Evolutionary conservation across 768 basidiomycete genomes (phyloP), one percentile per base, ranked within the genome.

Genomic region (Leucosporidium creatinivorum): DNA sequence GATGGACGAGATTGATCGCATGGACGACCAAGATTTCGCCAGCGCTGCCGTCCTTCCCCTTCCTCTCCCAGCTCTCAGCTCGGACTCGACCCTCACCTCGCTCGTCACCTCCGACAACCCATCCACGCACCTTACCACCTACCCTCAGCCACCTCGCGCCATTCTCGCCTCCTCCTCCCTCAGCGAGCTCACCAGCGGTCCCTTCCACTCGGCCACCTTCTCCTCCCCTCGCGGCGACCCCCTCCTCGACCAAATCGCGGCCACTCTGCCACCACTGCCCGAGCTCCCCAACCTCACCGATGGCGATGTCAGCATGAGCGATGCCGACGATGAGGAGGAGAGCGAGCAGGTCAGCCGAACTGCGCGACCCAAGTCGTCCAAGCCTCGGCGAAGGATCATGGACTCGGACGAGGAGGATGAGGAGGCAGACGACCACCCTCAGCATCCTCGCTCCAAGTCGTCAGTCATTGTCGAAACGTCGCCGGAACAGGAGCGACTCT

Each of bases 381-480:
- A 54, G 52, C 25, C 25, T 26, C 23, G 26, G 15, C 52, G 52
- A 26, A 25, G 52, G 26, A 21, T 70, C 21, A 23, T 28, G 30
- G 69, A 70, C 33, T 70, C 69, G 19, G 66, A 70, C 2, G 66
- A 67, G 23, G 69, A 70, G 26, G 64, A 69, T 0, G 61, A 33
- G 6, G 59, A 63, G 18, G 63, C 23, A 3, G 36, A 12, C 25
- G 52, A 23, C 39, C 30, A 54, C 13, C 26, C 30, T 19, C 12
- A 17, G 1, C 23, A 26, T 26, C 52, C 52, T 28, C 57, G 18
- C 56, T 26, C 30, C 63, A n/a, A 12, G 50, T 25, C 12, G 15
- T 57, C 39, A 15, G 39, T 8, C 39, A 44, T 44, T 13, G 15
- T 44, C 39, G 39, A 44, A 15, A 13, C 10, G 15, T 44, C 39